These are phyloP conservation scores for Auriscalpium vulgare DNA, from an alignment of 768 basidiomycete species.

Conservation along the genomic window DNA sequence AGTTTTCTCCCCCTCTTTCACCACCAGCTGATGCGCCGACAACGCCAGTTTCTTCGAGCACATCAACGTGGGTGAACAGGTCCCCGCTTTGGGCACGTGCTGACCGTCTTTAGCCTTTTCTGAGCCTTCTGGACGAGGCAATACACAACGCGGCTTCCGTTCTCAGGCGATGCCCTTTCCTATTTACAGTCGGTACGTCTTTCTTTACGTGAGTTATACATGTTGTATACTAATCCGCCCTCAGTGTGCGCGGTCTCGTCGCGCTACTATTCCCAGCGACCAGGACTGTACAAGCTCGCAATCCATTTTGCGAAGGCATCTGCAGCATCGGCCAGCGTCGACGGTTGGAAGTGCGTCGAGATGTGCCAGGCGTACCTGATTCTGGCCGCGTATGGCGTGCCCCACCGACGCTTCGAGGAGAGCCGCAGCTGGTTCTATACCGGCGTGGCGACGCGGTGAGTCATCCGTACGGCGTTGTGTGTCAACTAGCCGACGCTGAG, in stretches of 20 bases:
- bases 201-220: background rate
- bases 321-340: conserved; percentile 50
- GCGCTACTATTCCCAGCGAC: conserved; percentile 49
- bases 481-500: background rate
- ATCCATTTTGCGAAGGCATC: conserved; percentile 57
- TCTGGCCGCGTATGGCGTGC: conserved; percentile 53
- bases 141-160: conserved; percentile 47
- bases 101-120: conserved; percentile 35
- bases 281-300: conserved; percentile 47
- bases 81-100: background rate
- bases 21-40: too few species aligned
- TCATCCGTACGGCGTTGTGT: background rate
- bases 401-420: conserved; percentile 59
- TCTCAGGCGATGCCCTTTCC: conserved; percentile 47
- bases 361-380: conserved; percentile 72
- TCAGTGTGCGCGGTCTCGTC: conserved; percentile 65
- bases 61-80: conserved; percentile 37
- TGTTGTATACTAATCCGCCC: conserved; percentile 3
- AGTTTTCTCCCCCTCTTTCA: background rate
- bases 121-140: conserved; percentile 49
- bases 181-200: conserved; percentile 52
- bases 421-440: conserved; percentile 68
- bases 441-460: conserved; percentile 60
- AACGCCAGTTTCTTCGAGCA: conserved; percentile 40
- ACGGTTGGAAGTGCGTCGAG: conserved; percentile 63